Conservation (phyloP, 805 yeast species). For the Tetrapisispora arboricola region DNA sequence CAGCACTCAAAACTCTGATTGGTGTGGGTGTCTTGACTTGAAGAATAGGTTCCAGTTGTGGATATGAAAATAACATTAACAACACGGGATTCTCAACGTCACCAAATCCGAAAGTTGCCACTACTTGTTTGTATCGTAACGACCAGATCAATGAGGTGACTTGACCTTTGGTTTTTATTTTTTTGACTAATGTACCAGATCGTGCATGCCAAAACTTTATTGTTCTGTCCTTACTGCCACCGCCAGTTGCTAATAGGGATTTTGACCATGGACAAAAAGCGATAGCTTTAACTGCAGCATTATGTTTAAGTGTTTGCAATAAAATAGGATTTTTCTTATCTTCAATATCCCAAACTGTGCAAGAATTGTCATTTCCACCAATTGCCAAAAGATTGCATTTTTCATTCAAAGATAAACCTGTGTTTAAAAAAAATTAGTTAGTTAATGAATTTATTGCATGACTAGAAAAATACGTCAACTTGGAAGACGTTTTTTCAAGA, state of each 20-base stretch:
- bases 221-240: slow-evolving; percentile 74
- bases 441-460: no score
- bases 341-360: slow-evolving; percentile 64
- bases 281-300: slow-evolving; percentile 83
- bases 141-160: slow-evolving; percentile 79
- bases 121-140: slow-evolving; percentile 46
- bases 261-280: slow-evolving; percentile 89
- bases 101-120: slow-evolving; percentile 77
- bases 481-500: no score
- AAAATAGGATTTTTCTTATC: slow-evolving; percentile 33
- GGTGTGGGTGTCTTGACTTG: slow-evolving; percentile 42
- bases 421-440: not conserved
- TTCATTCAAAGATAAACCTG: slow-evolving; percentile 50
- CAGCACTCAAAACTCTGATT: slow-evolving; percentile 56
- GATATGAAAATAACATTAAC: slow-evolving; percentile 58
- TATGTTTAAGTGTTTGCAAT: slow-evolving; percentile 47
- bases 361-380: slow-evolving; percentile 78
- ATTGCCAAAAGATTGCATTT: slow-evolving; percentile 52
- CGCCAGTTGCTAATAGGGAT: slow-evolving; percentile 77
- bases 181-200: slow-evolving; percentile 59
- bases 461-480: no score
- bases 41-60: slow-evolving; percentile 40
- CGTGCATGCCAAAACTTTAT: slow-evolving; percentile 80
- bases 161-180: slow-evolving; percentile 55
- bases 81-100: slow-evolving; percentile 40